A percentile compares a stretch with the other conserved stretches of the same genome.
Evolutionary conservation across 2,329 filamentous ascomycete genomes (phyloP).

Genomic region (Pyricularia sp.): DNA sequence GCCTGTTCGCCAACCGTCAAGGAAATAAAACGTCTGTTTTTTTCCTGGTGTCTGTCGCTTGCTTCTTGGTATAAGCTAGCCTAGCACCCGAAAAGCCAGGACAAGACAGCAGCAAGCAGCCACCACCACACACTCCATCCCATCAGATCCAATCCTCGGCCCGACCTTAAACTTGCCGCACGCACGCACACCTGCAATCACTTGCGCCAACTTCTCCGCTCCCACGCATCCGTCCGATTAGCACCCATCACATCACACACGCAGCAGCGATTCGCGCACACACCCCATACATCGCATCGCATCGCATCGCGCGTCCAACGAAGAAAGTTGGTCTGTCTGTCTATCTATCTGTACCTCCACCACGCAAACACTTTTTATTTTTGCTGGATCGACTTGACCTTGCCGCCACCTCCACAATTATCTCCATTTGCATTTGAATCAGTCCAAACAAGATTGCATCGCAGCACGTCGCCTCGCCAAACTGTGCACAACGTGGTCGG

Average conservation of each 20-base stretch:
- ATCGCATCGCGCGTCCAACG: too few species aligned
- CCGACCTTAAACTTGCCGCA: background rate
- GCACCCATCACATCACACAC: background rate
- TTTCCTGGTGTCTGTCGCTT: too few species aligned
- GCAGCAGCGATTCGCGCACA: background rate
- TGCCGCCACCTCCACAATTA: too few species aligned
- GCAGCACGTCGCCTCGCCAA: constrained; percentile 51
- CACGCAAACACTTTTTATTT: constrained; percentile 10
- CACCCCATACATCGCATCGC: background rate
- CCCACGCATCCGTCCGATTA: background rate
- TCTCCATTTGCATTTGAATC: too few species aligned
- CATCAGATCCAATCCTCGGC: background rate
- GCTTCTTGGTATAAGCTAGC: too few species aligned
- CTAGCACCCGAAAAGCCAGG: background rate
- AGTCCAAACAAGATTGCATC: constrained; percentile 42
- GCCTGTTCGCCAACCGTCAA: too few species aligned
- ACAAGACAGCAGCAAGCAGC: background rate
- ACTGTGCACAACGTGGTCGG: constrained; percentile 29
- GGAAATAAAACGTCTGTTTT: too few species aligned
- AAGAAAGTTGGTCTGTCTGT: too few species aligned
- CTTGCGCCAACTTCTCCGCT: background rate
- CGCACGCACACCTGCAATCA: background rate
- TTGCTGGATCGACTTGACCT: too few species aligned
- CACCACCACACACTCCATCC: background rate
- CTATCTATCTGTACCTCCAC: constrained; percentile 10